phyloP scores from a whole-genome alignment of 2,329 filamentous ascomycete genomes.

The Mycosphaerella sp. region DNA sequence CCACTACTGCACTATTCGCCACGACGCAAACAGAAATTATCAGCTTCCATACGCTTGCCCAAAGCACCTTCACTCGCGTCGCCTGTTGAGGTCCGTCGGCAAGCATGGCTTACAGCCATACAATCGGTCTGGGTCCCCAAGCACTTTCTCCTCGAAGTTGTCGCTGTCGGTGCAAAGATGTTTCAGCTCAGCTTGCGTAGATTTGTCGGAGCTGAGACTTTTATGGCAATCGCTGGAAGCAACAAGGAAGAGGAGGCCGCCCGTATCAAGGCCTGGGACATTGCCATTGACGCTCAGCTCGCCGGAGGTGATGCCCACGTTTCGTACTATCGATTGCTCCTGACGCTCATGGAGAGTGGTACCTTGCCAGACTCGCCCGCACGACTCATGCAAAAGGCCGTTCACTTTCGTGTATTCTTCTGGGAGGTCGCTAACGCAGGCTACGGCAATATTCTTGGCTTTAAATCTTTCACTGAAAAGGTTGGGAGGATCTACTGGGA shows the following conservation, averaged over 20 bases:
- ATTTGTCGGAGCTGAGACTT: constrained; percentile 67
- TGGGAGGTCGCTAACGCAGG: constrained; percentile 68
- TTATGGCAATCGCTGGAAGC: constrained; percentile 71
- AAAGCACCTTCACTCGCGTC: constrained; percentile 67
- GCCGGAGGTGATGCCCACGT: constrained; percentile 86
- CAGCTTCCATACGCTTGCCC: constrained; percentile 34
- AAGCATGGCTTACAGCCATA: constrained; percentile 88
- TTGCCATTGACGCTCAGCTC: constrained; percentile 86
- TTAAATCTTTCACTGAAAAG: constrained; percentile 65
- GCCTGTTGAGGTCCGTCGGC: constrained; percentile 75
- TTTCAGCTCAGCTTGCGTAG: constrained; percentile 75
- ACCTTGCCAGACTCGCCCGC: constrained; percentile 78
- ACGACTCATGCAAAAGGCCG: constrained; percentile 81
- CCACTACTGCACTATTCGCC: constrained; percentile 54
- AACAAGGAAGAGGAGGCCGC: constrained; percentile 81
- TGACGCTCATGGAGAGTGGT: constrained; percentile 81
- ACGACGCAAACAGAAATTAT: constrained; percentile 47
- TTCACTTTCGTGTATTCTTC: constrained; percentile 83
- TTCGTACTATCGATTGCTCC: constrained; percentile 74
- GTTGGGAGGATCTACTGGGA: constrained; percentile 75
- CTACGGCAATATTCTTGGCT: constrained; percentile 57
- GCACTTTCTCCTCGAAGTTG: constrained; percentile 79
- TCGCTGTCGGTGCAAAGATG: constrained; percentile 72
- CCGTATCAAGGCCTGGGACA: constrained; percentile 85
- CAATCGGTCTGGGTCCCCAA: constrained; percentile 88